A percentile compares a stretch with the other conserved stretches of the same genome.
These are phyloP conservation scores for Magnolia changhungtana DNA, from an alignment of 164 flowering plant species.

Conservation along the genomic window DNA sequence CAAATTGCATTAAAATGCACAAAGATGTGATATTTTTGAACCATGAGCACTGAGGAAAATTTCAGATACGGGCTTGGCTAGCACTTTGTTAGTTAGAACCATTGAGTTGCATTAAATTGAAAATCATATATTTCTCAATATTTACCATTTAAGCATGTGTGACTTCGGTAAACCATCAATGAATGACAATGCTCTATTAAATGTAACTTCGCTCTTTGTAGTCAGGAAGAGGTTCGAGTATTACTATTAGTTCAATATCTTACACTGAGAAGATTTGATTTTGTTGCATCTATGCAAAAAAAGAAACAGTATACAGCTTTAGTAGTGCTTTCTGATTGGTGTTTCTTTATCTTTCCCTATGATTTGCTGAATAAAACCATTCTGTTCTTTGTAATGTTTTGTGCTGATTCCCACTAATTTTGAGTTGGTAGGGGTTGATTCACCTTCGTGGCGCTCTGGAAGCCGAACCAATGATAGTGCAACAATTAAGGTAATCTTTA, in stretches of 20 bases:
- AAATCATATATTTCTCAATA: background rate
- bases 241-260: background rate
- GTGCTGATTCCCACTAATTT: conserved; percentile 10
- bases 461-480: conserved; percentile 44
- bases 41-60: background rate
- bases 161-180: background rate
- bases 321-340: background rate
- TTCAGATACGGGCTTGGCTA: background rate
- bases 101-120: background rate
- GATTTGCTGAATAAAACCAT: background rate
- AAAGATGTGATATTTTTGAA: background rate
- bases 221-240: background rate
- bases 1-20: background rate
- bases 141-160: background rate
- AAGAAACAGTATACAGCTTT: too few relatives aligned
- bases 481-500: conserved; percentile 70
- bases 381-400: background rate
- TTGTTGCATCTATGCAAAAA: background rate
- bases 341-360: background rate
- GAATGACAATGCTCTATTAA: background rate
- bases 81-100: background rate
- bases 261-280: background rate
- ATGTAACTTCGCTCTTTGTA: background rate
- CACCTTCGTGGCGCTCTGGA: conserved; percentile 43
- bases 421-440: conserved; percentile 48